These are phyloP conservation scores for Balakata baccata DNA, from an alignment of 345 rosid genomes.

Conservation along the genomic window DNA sequence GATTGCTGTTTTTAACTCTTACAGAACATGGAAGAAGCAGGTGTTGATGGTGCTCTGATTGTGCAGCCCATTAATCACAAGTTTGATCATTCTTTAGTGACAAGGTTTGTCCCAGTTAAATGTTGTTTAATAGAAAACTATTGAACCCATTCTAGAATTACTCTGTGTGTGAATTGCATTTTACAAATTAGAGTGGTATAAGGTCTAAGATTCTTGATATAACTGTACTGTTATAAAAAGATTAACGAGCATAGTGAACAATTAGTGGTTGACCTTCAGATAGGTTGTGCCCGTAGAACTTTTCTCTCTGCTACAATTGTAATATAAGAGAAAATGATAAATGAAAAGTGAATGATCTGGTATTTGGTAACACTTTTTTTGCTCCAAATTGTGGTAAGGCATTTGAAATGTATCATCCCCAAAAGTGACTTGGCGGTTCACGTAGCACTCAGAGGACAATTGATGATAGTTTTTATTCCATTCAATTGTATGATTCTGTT, in stretches of 20 bases:
- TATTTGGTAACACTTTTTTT: not conserved
- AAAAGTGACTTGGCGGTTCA: not conserved
- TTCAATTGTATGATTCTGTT: conserved; percentile 9
- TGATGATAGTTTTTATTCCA: conserved; percentile 3
- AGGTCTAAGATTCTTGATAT: not conserved
- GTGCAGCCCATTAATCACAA: conserved; percentile 96
- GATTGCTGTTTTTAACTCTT: not conserved
- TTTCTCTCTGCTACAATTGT: too few relatives aligned
- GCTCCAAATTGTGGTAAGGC: not conserved
- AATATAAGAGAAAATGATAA: too few relatives aligned
- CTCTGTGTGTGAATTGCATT: not conserved
- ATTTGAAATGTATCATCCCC: not conserved
- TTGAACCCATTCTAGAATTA: too few relatives aligned
- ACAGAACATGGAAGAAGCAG: conserved; percentile 88
- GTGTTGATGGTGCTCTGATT: conserved; percentile 87
- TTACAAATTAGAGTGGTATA: not conserved
- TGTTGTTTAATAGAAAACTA: not conserved
- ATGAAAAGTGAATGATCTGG: too few relatives aligned
- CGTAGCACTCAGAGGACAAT: not conserved
- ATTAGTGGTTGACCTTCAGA: not conserved
- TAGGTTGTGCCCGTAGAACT: too few relatives aligned
- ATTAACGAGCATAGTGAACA: not conserved
- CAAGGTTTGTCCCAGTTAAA: conserved; percentile 48
- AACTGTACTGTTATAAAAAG: not conserved
- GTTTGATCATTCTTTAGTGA: conserved; percentile 83